Percentiles rank a stretch among this genome's conserved stretches.
Evolutionary conservation across 1,139 yeast species (phyloP).

Genomic region (Kodamaea ohmeri): DNA sequence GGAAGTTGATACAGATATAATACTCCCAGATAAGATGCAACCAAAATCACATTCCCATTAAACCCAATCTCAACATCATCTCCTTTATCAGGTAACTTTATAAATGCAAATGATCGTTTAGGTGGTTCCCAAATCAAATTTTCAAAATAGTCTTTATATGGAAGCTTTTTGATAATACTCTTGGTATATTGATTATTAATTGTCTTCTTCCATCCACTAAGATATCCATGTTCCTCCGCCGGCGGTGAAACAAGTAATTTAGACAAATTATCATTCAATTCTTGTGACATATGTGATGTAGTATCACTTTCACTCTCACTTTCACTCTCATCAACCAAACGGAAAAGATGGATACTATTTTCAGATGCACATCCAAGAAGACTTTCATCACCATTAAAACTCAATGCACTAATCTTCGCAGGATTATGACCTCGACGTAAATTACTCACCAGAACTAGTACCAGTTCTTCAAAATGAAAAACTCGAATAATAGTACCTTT

Average conservation of each 20-base stretch:
- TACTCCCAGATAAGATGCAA: constrained; percentile 42
- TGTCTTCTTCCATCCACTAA: constrained; percentile 21
- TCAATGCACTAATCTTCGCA: constrained; percentile 53
- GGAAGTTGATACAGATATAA: constrained; percentile 44
- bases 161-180: constrained; percentile 38
- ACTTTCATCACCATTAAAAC: constrained; percentile 49
- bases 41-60: constrained; percentile 29
- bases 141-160: constrained; percentile 42
- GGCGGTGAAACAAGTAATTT: constrained; percentile 32
- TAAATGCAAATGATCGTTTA: constrained; percentile 42
- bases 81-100: constrained; percentile 34
- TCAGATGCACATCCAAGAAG: constrained; percentile 66
- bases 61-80: constrained; percentile 40
- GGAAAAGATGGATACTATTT: constrained; percentile 66
- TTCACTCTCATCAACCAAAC: constrained; percentile 17
- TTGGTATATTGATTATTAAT: constrained; percentile 39
- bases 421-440: constrained; percentile 69
- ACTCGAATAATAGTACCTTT: constrained; percentile 74
- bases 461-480: constrained; percentile 23
- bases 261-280: constrained; percentile 45
- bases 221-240: constrained; percentile 18
- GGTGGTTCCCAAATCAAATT: constrained; percentile 48
- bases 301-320: constrained; percentile 11
- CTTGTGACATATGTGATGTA: constrained; percentile 26
- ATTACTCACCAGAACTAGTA: constrained; percentile 41